Evolutionary conservation across 768 basidiomycete species (phyloP).

Genomic region (Boletus pseudo-olivaceus): DNA sequence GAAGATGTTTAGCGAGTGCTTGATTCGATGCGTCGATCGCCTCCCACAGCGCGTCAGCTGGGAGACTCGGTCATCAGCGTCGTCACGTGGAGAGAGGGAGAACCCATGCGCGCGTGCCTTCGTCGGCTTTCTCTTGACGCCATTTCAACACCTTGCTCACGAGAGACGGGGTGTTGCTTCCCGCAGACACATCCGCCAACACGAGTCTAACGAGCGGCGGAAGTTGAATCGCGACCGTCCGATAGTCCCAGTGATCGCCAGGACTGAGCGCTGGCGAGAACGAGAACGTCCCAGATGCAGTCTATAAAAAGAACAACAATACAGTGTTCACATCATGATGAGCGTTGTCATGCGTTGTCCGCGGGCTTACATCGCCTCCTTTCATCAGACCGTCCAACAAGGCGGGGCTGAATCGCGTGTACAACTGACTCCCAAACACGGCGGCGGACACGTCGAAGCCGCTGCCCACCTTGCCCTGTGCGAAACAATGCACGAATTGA

Average conservation of each 20-base stretch:
- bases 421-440: constrained; percentile 91
- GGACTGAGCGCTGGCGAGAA: constrained; percentile 63
- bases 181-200: constrained; percentile 94
- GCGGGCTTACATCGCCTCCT: constrained; percentile 19
- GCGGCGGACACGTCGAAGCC: constrained; percentile 96
- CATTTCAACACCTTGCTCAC: constrained; percentile 90
- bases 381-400: constrained; percentile 29
- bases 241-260: constrained; percentile 62
- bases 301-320: constrained; percentile 6
- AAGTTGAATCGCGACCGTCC: constrained; percentile 66
- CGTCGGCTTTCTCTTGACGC: constrained; percentile 61
- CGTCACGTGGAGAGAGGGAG: background rate
- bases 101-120: constrained; percentile 39
- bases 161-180: constrained; percentile 92
- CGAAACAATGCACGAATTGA: constrained; percentile 92
- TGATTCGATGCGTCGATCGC: constrained; percentile 61
- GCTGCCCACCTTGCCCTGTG: constrained; percentile 97
- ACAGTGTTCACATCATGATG: constrained; percentile 1
- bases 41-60: constrained; percentile 66
- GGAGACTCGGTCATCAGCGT: background rate
- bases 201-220: constrained; percentile 82
- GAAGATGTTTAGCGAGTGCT: constrained; percentile 50
- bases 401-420: constrained; percentile 79
- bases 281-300: constrained; percentile 5
- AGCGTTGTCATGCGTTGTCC: background rate